Conservation (phyloP, 1,284 basidiomycete genomes). For the Puccinia horiana region DNA sequence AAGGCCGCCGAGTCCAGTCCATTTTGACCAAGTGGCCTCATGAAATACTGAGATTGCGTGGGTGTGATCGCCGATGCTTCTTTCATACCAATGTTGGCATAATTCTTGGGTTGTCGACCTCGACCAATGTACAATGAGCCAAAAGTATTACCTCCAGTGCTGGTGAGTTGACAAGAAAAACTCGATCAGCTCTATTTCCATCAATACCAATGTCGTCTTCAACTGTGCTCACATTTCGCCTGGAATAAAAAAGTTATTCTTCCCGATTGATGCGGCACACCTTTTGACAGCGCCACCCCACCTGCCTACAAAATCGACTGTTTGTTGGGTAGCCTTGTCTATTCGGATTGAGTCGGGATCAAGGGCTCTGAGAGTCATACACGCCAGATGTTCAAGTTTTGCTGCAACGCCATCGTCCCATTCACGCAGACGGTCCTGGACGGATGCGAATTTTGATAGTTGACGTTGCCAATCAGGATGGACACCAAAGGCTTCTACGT, state of each 20-base stretch:
- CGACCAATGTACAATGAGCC: conserved; percentile 82
- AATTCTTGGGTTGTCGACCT: conserved; percentile 73
- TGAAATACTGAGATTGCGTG: conserved; percentile 71
- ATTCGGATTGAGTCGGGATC: conserved; percentile 90
- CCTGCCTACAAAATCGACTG: conserved; percentile 72
- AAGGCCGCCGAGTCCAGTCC: conserved; percentile 78
- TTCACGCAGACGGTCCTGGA: conserved; percentile 87
- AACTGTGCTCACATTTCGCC: conserved; percentile 68
- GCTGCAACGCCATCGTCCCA: conserved; percentile 76
- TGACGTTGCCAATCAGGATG: conserved; percentile 75
- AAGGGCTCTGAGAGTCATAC: conserved; percentile 78
- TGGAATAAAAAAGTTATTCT: conserved; percentile 82
- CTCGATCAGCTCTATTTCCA: not conserved
- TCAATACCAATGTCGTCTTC: too few relatives aligned
- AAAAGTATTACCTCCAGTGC: conserved; percentile 85
- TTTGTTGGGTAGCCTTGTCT: conserved; percentile 88
- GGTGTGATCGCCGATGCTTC: conserved; percentile 66
- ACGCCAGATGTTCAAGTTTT: conserved; percentile 74
- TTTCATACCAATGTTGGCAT: conserved; percentile 65
- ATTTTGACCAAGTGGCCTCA: conserved; percentile 68
- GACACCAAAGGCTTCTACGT: conserved; percentile 93
- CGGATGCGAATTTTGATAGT: conserved; percentile 86
- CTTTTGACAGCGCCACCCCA: conserved; percentile 74
- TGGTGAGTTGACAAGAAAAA: conserved; percentile 7
- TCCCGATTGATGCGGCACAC: conserved; percentile 72